A percentile compares a stretch with the other conserved stretches of the same genome.
phyloP scores from a whole-genome alignment of 495 filamentous ascomycete genomes.

The Letharia columbiana region DNA sequence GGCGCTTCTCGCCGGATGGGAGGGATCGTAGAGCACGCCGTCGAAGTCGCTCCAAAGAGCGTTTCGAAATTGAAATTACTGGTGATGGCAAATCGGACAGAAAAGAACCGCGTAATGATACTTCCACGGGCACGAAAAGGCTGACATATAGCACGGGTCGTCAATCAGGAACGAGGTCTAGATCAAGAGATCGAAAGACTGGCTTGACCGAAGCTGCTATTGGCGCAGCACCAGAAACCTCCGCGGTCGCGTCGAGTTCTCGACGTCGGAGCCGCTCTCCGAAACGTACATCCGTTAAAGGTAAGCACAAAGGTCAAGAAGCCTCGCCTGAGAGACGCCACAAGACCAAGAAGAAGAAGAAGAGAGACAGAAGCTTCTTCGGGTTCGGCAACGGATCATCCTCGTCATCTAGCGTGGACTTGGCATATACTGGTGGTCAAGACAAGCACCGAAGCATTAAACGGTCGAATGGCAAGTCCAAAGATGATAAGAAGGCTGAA shows the following conservation, averaged over 20 bases:
- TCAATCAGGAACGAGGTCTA: conserved; percentile 33
- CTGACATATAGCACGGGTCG: conserved; percentile 12
- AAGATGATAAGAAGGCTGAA: conserved; percentile 42
- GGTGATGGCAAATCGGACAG: conserved; percentile 24
- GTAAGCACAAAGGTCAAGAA: conserved; percentile 21
- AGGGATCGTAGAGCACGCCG: conserved; percentile 31
- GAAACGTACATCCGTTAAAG: conserved; percentile 21
- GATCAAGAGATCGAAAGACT: conserved; percentile 35
- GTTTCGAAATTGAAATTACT: conserved; percentile 27
- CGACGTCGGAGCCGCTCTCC: conserved; percentile 29
- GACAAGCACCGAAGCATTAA: conserved; percentile 31
- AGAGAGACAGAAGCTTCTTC: conserved; percentile 46
- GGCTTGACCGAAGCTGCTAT: conserved; percentile 37
- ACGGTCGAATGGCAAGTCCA: conserved; percentile 29
- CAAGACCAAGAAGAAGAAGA: conserved; percentile 33
- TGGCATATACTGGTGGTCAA: conserved; percentile 41
- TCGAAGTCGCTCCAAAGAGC: conserved; percentile 32
- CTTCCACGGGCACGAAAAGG: conserved; percentile 11
- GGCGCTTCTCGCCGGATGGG: conserved; percentile 33
- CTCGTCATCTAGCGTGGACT: conserved; percentile 48
- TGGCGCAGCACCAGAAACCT: conserved; percentile 41
- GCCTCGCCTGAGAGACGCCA: conserved; percentile 15
- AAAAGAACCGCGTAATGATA: conserved; percentile 13
- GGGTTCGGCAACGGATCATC: conserved; percentile 52
- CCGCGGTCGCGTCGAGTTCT: conserved; percentile 32